Percentiles rank a stretch among this genome's conserved stretches.
These are phyloP conservation scores for Fusarium protoensiforme DNA, from an alignment of 2,329 filamentous ascomycete genomes.

Conservation along the genomic window DNA sequence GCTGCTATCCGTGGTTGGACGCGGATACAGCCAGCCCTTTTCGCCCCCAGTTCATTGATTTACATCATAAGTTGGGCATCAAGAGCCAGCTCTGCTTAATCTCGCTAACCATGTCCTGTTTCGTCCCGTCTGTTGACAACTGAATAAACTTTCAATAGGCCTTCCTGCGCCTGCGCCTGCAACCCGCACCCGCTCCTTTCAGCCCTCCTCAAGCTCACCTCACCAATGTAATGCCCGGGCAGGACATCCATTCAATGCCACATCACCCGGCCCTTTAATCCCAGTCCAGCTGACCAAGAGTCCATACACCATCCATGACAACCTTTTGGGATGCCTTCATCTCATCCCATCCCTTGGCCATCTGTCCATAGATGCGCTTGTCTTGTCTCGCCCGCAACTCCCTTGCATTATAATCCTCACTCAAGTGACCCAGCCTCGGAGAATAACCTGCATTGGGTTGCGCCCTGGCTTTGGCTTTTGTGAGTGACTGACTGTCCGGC, in stretches of 20 bases:
- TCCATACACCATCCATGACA: not conserved
- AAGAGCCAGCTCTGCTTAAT: conserved; percentile 1
- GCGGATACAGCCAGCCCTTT: conserved; percentile 2
- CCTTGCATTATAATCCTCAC: not conserved
- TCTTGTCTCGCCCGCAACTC: not conserved
- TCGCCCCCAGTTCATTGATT: conserved; percentile 35
- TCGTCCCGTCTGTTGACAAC: not conserved
- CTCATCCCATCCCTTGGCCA: not conserved
- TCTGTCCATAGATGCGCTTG: not conserved
- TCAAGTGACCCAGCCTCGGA: not conserved
- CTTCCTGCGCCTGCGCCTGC: not conserved
- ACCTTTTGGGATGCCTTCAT: not conserved
- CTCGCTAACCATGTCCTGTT: not conserved
- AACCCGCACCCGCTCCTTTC: not conserved
- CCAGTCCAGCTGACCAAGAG: not conserved
- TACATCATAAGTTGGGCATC: conserved; percentile 24
- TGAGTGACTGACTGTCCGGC: not conserved
- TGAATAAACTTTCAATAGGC: not conserved
- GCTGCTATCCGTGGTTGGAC: conserved; percentile 6
- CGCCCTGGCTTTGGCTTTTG: not conserved
- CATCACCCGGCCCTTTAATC: not conserved
- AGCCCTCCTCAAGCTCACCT: not conserved
- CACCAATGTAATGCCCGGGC: not conserved
- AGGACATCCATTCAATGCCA: not conserved
- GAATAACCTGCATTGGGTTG: not conserved